Percentiles rank a stretch among this genome's conserved stretches.
These are phyloP conservation scores for Malus asiatica DNA, from an alignment of 306 rosid genomes.

Conservation along the genomic window DNA sequence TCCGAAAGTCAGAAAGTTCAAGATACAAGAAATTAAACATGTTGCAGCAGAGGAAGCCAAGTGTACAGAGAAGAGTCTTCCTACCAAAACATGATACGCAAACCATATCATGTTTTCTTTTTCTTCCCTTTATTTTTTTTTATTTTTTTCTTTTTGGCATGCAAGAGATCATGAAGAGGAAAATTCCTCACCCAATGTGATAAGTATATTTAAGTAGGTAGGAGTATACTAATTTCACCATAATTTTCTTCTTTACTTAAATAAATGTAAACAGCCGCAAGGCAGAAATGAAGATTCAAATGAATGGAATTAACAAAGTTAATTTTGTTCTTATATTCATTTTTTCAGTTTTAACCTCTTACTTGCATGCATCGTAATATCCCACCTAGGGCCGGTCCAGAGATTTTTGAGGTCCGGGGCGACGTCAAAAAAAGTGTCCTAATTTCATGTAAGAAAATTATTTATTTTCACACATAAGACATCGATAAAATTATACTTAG, in stretches of 20 bases:
- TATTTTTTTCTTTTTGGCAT: background rate
- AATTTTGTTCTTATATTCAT: too few species aligned
- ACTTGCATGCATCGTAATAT: too few species aligned
- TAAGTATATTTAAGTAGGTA: background rate
- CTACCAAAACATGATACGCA: background rate
- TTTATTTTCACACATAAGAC: too few species aligned
- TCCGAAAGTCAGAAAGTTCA: constrained; percentile 11
- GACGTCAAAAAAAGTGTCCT: too few species aligned
- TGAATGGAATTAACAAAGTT: background rate
- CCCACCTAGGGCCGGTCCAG: background rate
- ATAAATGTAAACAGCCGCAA: background rate
- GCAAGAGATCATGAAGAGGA: constrained; percentile 2
- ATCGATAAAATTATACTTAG: too few species aligned
- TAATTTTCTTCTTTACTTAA: background rate
- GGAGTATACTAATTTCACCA: background rate
- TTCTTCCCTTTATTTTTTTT: background rate
- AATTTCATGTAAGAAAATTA: too few species aligned
- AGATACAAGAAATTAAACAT: constrained; percentile 4
- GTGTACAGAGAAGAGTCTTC: constrained; percentile 35
- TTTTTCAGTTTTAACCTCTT: too few species aligned
- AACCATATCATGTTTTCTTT: background rate
- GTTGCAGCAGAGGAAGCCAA: constrained; percentile 15
- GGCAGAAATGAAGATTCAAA: constrained; percentile 1
- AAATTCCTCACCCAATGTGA: background rate
- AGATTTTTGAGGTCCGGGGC: too few species aligned